A percentile compares a stretch with the other conserved stretches of the same genome.
Evolutionary conservation across 106 monocot species (phyloP).

Genomic region (Narthecium ossifragum): DNA sequence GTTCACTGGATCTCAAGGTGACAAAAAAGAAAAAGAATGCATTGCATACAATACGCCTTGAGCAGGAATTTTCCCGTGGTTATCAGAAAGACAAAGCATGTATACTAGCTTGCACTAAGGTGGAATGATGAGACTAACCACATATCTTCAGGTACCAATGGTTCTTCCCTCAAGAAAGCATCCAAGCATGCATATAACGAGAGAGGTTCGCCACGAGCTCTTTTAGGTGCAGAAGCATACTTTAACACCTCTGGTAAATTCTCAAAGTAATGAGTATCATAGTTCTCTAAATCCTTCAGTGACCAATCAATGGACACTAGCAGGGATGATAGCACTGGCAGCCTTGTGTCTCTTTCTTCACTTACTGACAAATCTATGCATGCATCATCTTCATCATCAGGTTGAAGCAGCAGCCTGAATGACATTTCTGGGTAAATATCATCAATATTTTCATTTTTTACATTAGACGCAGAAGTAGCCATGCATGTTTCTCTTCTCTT

Average conservation of each 20-base stretch:
- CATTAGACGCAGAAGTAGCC: conserved; percentile 14
- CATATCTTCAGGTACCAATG: conserved; percentile 95
- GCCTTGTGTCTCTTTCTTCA: conserved; percentile 43
- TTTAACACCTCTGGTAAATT: conserved; percentile 86
- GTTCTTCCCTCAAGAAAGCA: conserved; percentile 97
- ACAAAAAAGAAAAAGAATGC: too few species aligned
- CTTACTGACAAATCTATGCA: conserved; percentile 45
- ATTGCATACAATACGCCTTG: too few species aligned
- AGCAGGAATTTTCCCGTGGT: too few species aligned
- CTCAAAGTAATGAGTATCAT: conserved; percentile 54
- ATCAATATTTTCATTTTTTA: conserved; percentile 15
- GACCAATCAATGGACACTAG: conserved; percentile 79
- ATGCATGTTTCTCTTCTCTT: conserved; percentile 10
- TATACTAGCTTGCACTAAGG: neutral
- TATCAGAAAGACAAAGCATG: too few species aligned
- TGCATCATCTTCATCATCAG: conserved; percentile 56
- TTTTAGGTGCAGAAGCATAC: conserved; percentile 77
- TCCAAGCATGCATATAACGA: conserved; percentile 95
- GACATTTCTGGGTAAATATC: neutral
- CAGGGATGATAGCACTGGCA: conserved; percentile 34
- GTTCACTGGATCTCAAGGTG: too few species aligned
- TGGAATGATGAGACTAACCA: conserved; percentile 55
- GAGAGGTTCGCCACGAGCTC: conserved; percentile 81
- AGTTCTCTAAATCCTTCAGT: conserved; percentile 46
- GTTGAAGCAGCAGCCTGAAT: conserved; percentile 42